Evolutionary conservation across 192 early-diverging fungal species (phyloP).

Genomic region (Geranomyces michiganensis): DNA sequence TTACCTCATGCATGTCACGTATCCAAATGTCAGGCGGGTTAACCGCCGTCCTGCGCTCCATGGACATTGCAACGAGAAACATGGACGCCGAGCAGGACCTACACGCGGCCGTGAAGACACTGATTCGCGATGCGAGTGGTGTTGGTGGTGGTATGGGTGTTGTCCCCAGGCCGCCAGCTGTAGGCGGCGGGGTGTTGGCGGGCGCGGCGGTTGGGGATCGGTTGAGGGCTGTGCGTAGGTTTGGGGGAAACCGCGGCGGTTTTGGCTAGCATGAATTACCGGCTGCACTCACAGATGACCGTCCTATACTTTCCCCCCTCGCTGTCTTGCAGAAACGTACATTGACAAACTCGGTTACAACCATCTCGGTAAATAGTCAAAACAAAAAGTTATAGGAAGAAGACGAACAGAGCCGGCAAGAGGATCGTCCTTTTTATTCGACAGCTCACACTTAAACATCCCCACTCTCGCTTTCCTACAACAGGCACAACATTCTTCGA

Average conservation of each 20-base stretch:
- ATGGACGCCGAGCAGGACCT: not conserved
- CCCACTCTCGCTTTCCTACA: constrained; percentile 26
- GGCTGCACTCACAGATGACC: too few relatives aligned
- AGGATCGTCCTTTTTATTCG: not conserved
- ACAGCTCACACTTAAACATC: constrained; percentile 5
- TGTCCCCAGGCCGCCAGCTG: not conserved
- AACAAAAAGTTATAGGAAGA: too few relatives aligned
- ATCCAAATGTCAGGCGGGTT: not conserved
- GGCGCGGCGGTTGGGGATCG: not conserved
- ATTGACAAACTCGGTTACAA: constrained; percentile 10
- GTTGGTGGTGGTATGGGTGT: not conserved
- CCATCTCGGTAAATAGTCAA: constrained; percentile 3
- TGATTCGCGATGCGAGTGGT: not conserved
- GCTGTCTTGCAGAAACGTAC: constrained; percentile 1
- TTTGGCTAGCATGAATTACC: too few relatives aligned
- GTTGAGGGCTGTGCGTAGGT: constrained; percentile 6
- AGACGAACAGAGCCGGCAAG: too few relatives aligned
- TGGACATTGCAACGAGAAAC: not conserved
- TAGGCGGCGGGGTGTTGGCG: not conserved
- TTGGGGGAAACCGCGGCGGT: too few relatives aligned
- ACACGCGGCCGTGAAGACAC: not conserved
- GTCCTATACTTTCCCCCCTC: not conserved
- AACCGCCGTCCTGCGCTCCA: not conserved
- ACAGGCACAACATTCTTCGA: constrained; percentile 42
- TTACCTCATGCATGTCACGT: not conserved